phyloP scores from a whole-genome alignment of 306 rosid species.

The Boehmeria nivea region DNA sequence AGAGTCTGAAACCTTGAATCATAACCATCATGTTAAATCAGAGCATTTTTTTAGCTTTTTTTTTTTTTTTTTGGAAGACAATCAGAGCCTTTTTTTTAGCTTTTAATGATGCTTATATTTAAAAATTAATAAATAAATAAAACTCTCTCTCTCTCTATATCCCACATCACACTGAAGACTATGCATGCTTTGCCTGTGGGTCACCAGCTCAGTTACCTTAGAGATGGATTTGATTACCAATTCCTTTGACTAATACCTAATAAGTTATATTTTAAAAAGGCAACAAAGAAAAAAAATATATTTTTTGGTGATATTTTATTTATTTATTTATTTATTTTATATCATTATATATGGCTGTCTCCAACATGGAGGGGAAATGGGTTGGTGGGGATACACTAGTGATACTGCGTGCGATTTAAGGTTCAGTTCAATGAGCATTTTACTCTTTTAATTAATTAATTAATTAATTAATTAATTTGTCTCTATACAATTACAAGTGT shows the following conservation, averaged over 20 bases:
- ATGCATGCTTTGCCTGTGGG: slow-evolving; percentile 24
- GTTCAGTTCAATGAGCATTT: slow-evolving; percentile 14
- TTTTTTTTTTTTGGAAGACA: no score
- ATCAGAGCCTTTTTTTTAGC: no score
- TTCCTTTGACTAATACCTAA: slow-evolving; percentile 17
- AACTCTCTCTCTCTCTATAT: not conserved
- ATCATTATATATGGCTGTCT: slow-evolving; percentile 3
- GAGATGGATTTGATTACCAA: slow-evolving; percentile 32
- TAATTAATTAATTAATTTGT: no score
- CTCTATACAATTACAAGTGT: not conserved
- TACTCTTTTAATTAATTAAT: not conserved
- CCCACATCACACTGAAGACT: slow-evolving; percentile 5
- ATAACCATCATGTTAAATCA: slow-evolving; percentile 3
- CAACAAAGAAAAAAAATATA: slow-evolving; percentile 1
- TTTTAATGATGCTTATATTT: no score
- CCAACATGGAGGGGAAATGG: slow-evolving; percentile 13
- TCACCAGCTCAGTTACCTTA: slow-evolving; percentile 22
- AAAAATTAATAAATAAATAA: no score
- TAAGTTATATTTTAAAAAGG: not conserved
- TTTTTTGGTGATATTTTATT: no score
- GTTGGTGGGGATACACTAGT: slow-evolving; percentile 1
- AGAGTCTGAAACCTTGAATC: not conserved
- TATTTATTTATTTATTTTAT: no score
- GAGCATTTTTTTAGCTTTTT: no score
- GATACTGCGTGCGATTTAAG: slow-evolving; percentile 29